phyloP scores from a whole-genome alignment of 1,139 yeast species.

The Arxiozyma slooffiae region DNA sequence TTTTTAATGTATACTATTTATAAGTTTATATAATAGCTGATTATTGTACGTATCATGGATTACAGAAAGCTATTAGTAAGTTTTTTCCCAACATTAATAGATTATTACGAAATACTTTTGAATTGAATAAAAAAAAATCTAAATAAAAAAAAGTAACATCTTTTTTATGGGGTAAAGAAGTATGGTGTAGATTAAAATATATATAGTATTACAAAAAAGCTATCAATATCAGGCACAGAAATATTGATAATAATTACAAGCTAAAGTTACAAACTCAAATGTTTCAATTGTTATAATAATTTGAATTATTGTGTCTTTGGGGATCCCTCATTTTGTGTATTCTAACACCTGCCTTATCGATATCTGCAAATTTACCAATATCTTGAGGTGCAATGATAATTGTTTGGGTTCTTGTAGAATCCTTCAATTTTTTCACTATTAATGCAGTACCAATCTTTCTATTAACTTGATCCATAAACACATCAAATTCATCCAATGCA shows the following conservation, averaged over 20 bases:
- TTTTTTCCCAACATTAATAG: not conserved
- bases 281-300: constrained; percentile 2
- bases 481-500: constrained; percentile 95
- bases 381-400: constrained; percentile 93
- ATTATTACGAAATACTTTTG: too few relatives aligned
- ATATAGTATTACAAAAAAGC: not conserved
- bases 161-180: not conserved
- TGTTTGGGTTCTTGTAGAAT: constrained; percentile 59
- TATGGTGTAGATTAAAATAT: not conserved
- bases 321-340: constrained; percentile 57
- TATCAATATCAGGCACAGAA: not conserved
- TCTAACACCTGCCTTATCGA: constrained; percentile 49
- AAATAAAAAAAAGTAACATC: too few relatives aligned
- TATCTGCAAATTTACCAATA: constrained; percentile 64
- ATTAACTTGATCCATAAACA: constrained; percentile 92
- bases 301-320: constrained; percentile 26
- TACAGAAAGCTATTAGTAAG: not conserved
- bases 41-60: too few relatives aligned
- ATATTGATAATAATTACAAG: not conserved
- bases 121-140: too few relatives aligned
- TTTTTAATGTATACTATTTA: not conserved
- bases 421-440: constrained; percentile 57
- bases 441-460: constrained; percentile 70
- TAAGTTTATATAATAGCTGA: not conserved
- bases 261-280: not conserved